A percentile compares a stretch with the other conserved stretches of the same genome.
Evolutionary conservation across 2,329 filamentous ascomycete species (phyloP).

Genomic region (Chaetomium sp.): DNA sequence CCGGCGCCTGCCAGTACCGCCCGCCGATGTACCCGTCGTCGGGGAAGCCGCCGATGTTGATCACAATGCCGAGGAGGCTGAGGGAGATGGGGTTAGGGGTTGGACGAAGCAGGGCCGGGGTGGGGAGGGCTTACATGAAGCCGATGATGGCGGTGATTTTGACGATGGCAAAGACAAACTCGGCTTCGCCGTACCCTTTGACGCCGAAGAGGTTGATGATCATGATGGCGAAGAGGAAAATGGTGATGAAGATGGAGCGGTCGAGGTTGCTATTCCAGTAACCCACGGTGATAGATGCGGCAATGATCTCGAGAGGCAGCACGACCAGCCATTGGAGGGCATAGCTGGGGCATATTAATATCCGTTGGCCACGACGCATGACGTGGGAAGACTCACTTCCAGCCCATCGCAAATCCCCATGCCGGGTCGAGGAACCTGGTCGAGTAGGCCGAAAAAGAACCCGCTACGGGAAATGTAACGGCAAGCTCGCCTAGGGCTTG

Average conservation of each 20-base stretch:
- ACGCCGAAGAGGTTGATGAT: constrained; percentile 86
- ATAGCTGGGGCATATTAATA: constrained; percentile 57
- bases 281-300: constrained; percentile 78
- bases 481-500: constrained; percentile 91
- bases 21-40: constrained; percentile 78
- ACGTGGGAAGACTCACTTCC: constrained; percentile 64
- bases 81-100: constrained; percentile 31
- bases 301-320: constrained; percentile 82
- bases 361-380: neutral
- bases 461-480: constrained; percentile 85
- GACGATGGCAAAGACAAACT: constrained; percentile 83
- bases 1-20: constrained; percentile 73
- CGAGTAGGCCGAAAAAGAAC: constrained; percentile 89
- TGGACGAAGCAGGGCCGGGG: constrained; percentile 21
- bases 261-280: constrained; percentile 72
- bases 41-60: constrained; percentile 79
- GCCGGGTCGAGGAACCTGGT: constrained; percentile 91
- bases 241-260: constrained; percentile 75
- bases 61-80: constrained; percentile 80
- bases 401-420: constrained; percentile 94
- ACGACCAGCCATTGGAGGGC: constrained; percentile 85
- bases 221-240: constrained; percentile 78
- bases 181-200: constrained; percentile 84
- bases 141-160: constrained; percentile 85
- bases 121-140: constrained; percentile 67